phyloP scores from a whole-genome alignment of 106 monocot species.

The Apostasia shenzhenica region DNA sequence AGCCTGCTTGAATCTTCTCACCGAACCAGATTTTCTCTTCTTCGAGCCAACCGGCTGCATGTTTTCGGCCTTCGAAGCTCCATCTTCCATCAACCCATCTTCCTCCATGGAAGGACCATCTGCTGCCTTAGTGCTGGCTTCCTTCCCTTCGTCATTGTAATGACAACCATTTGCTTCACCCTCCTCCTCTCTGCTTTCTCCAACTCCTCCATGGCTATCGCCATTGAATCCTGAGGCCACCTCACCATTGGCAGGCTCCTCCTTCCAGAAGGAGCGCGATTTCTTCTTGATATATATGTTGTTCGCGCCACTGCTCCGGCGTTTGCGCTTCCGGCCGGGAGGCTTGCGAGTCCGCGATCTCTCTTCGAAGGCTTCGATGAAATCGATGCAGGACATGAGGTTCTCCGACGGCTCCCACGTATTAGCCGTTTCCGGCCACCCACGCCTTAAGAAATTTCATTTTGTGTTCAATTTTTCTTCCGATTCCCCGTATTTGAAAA shows the following conservation, averaged over 20 bases:
- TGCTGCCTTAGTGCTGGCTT: background rate
- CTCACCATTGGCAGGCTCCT: background rate
- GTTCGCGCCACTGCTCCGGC: conserved; percentile 19
- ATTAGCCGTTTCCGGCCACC: conserved; percentile 93
- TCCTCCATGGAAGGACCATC: conserved; percentile 10
- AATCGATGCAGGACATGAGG: conserved; percentile 56
- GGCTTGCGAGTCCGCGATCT: conserved; percentile 31
- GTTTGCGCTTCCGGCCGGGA: conserved; percentile 40
- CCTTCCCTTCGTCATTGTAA: conserved; percentile 1
- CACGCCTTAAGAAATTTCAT: conserved; percentile 43
- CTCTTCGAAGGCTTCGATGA: conserved; percentile 71
- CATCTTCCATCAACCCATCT: conserved; percentile 22
- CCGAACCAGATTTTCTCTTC: conserved; percentile 83
- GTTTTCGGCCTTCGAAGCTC: conserved; percentile 21
- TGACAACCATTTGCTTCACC: conserved; percentile 9
- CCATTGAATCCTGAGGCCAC: background rate
- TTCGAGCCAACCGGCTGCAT: conserved; percentile 45
- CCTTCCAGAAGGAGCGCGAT: background rate
- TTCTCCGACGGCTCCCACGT: conserved; percentile 95
- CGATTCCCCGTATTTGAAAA: background rate
- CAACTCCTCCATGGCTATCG: background rate
- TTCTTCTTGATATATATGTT: conserved; percentile 11
- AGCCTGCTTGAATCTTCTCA: conserved; percentile 65
- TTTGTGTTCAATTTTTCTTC: too few relatives aligned
- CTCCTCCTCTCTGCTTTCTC: background rate